Base-by-base conservation (phyloP, 257 asterid species). In the Capsicum rhomboideum region DNA sequence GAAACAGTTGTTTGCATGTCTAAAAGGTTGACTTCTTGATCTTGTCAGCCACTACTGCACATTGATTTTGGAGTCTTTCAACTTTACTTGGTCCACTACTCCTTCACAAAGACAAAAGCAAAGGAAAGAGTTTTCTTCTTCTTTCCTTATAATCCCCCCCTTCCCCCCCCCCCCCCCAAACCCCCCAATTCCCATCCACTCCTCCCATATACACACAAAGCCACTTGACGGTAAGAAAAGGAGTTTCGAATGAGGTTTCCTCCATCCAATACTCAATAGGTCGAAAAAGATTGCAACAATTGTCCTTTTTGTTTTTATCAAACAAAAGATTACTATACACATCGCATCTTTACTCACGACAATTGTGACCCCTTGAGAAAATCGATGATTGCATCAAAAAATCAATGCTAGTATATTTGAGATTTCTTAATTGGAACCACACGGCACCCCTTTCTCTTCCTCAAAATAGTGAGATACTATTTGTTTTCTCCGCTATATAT, bases 11-110 rank as follows among this genome's bases (percentile, higher is more conserved):
- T 82, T 20, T 63, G 50, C 77, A 63, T 81, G 63, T 61, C 78
- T 42, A 63, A 63, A 46, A 26, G 88, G 91, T 89, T 90, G 92
- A 89, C 92, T 90, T 85, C 26, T 72, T 61, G 87, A 84, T 31
- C 54, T 82, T 82, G 86, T 85, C 84, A 82, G 79, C 63, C 87
- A 81, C 82, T 50, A 80, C 49, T 86, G 44, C 69, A 83, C 85
- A 87, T 85, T 86, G 80, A 79, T 89, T 86, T 85, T 86, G 90
- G 80, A n/a, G n/a, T n/a, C n/a, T n/a, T n/a, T n/a, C n/a, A n/a
- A 84, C 67, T 80, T 83, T 88, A 58, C 69, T 29, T 87, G 90
- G 86, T 78, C 90, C 90, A 86, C 88, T 37, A 71, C 8, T 21
- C 17, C 68, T 72, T 46, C 85, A 81, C 87, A 84, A 72, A 81